Base-by-base conservation (phyloP, 23 red algal species). In the Gracilaria vermiculophylla region DNA sequence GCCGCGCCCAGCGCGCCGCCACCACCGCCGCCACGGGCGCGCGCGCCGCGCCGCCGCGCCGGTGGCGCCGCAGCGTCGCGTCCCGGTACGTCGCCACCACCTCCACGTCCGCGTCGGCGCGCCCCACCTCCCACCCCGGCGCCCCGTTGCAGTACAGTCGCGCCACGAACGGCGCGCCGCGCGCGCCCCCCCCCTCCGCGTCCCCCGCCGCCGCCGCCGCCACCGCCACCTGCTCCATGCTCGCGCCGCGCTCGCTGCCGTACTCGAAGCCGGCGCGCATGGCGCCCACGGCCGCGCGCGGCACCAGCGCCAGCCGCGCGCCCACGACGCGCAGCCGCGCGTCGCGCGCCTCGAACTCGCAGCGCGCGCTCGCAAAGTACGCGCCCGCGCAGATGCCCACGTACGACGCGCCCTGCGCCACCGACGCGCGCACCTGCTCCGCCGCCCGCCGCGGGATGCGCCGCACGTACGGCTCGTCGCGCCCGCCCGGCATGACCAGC, bases 401-500 rank as follows among this genome's bases (percentile, higher is more conserved):
- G 81, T 56, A 86, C 25, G 61, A 48, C 20, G 34, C 81, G 21
- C 81, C 81, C 21, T 7, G 15, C 14, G 33, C 3, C 0, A 74
- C 29, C 31, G 36, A 21, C 25, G 19, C 24, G 3, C 81, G 81
- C 11, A 74, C 24, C 25, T 17, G 19, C 40, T 29, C 13, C 5
- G 62, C 40, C 9, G 52, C n/a, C 40, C 1, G n/a, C 33, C 4
- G 57, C 44, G 21, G 6, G 48, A 74, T 39, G 37, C 64, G 44
- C 5, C 44, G 61, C 31, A 53, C 16, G 41, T 55, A 86, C 20
- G 61, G 44, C 61, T 50, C 23, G 65, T 86, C 81, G 43, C 40
- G 40, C 6, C 81, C 81, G 48, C 81, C 81, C 3, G 81, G 81
- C 62, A 86, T 54, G 3, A 86, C 12, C 54, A 86, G 66, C 81